Percentiles rank a stretch among this genome's conserved stretches.
These are phyloP conservation scores for Urostyla sp. DNA, from an alignment of 73 alveolate species.

Conservation along the genomic window DNA sequence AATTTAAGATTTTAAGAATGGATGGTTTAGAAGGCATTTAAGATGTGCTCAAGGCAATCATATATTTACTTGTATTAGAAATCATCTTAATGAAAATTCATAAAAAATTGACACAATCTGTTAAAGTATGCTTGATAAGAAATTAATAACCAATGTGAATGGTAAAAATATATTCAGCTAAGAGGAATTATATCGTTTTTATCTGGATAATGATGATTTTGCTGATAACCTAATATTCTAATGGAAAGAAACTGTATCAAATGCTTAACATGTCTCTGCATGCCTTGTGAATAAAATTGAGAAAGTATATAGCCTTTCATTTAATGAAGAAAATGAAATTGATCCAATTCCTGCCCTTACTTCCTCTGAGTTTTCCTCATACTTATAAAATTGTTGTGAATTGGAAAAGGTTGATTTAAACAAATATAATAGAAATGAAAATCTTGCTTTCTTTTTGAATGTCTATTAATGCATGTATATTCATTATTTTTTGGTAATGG, in stretches of 20 bases:
- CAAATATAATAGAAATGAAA: constrained; percentile 50
- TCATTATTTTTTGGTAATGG: constrained; percentile 64
- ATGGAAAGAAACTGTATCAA: constrained; percentile 62
- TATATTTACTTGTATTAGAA: constrained; percentile 38
- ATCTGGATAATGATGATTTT: constrained; percentile 69
- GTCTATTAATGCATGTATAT: constrained; percentile 75
- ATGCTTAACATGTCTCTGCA: constrained; percentile 58
- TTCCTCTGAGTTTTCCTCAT: constrained; percentile 48
- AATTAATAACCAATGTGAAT: constrained; percentile 52
- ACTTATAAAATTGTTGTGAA: constrained; percentile 50
- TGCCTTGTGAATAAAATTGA: constrained; percentile 42
- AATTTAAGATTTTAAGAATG: constrained; percentile 54
- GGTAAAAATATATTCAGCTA: constrained; percentile 12
- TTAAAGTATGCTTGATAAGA: constrained; percentile 64
- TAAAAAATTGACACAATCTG: constrained; percentile 42
- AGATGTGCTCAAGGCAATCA: constrained; percentile 64
- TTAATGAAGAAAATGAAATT: constrained; percentile 19
- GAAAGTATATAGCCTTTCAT: constrained; percentile 12
- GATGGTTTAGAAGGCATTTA: constrained; percentile 65
- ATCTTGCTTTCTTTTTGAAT: constrained; percentile 68
- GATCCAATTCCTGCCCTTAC: constrained; percentile 52
- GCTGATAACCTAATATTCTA: constrained; percentile 62
- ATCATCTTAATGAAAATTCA: constrained; percentile 20
- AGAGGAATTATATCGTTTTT: constrained; percentile 35
- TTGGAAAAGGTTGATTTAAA: constrained; percentile 49